Base-by-base conservation (phyloP, 352 stramenopile genomes). In the Phytophthora pinifolia region DNA sequence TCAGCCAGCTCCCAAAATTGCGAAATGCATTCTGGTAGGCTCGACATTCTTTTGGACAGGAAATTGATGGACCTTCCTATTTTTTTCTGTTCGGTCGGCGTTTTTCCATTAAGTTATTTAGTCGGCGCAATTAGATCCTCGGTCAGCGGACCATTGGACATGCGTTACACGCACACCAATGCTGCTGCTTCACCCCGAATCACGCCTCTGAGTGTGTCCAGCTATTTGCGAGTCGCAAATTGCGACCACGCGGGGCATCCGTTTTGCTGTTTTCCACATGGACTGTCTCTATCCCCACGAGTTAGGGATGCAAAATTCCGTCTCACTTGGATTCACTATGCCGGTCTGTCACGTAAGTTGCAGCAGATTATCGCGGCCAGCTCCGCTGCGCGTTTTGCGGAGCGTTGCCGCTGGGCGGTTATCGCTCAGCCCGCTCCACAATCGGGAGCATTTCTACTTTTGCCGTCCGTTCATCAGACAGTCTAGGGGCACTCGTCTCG, bases 381-480 rank as follows among this genome's bases (percentile, higher is more conserved):
- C 54, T 69, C 43, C 9, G 31, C 42, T 10, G 14, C 61, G 7
- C 1, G 1, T 15, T 62, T 70, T 66, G 61, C 61, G 56, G 49
- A 46, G 33, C 30, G 46, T 54, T 63, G 59, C 18, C 12, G 27
- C 9, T 15, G 13, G 37, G 48, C 43, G 32, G 45, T 66, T 66
- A 46, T 15, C 10, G 31, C 13, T 6, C 59, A 34, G n/a, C n/a
- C n/a, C n/a, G n/a, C n/a, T n/a, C n/a, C n/a, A n/a, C n/a, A n/a
- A n/a, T n/a, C n/a, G 13, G 9, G 29, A 48, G 27, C 61, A 70
- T 71, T 71, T 67, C 29, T 15, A 39, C 31, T 67, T 71, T 67
- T 64, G 41, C 62, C 45, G 39, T 20, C 51, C 33, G 14, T 35
- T 52, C 29, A 35, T 44, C 22, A 27, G 22, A 14, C 46, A 44